Conservation (phyloP, 2,329 filamentous ascomycete genomes). For the Ophiostoma ulmi region DNA sequence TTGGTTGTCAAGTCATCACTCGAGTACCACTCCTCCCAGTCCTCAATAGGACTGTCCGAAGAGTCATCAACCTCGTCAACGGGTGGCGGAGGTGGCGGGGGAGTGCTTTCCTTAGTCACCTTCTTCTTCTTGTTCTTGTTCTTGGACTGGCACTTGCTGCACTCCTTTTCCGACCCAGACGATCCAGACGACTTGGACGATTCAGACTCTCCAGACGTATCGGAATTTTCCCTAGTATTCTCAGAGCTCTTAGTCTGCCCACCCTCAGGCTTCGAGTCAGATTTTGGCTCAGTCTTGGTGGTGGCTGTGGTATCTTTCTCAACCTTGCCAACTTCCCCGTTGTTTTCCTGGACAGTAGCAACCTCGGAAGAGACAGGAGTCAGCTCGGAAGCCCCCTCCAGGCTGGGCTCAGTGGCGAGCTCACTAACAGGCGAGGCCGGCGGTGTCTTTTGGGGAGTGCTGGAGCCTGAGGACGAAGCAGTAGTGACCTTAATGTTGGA, state of each 20-base stretch:
- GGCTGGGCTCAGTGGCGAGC: not conserved
- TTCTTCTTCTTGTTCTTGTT: not conserved
- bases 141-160: not conserved
- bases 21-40: constrained; percentile 56
- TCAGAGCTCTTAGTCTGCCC: not conserved
- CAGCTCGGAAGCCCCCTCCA: not conserved
- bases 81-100: constrained; percentile 20
- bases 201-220: not conserved
- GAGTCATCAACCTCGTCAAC: constrained; percentile 44
- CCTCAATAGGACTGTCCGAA: constrained; percentile 55
- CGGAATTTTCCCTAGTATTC: not conserved
- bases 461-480: not conserved
- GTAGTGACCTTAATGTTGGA: constrained; percentile 6
- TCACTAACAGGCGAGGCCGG: not conserved
- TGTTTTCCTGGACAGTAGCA: not conserved
- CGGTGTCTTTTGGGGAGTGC: constrained; percentile 8
- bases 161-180: not conserved
- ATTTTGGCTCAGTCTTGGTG: not conserved
- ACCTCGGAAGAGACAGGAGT: not conserved
- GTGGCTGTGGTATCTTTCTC: not conserved
- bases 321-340: not conserved
- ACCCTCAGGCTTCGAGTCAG: not conserved
- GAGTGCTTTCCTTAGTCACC: constrained; percentile 14
- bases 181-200: not conserved
- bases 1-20: constrained; percentile 54